phyloP scores from a whole-genome alignment of 768 basidiomycete genomes.

The Suillus fuscotomentosus region DNA sequence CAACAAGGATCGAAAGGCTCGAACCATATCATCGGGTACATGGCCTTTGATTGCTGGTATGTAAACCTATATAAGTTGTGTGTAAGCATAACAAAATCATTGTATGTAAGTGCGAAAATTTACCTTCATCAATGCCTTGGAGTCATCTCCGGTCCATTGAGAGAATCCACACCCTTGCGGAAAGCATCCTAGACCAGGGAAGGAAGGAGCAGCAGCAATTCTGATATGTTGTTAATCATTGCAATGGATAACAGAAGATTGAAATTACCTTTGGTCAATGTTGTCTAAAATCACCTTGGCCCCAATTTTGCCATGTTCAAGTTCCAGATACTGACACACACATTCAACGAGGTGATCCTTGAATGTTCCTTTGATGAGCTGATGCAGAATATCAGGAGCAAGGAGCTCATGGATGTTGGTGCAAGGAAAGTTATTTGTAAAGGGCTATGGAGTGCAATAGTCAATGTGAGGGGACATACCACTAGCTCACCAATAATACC shows the following conservation, averaged over 20 bases:
- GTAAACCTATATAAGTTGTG: slow-evolving; percentile 25
- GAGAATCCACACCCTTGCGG: slow-evolving; percentile 2
- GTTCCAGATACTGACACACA: slow-evolving; percentile 30
- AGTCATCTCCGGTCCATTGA: slow-evolving; percentile 6
- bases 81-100: neutral
- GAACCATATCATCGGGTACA: slow-evolving; percentile 29
- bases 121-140: slow-evolving; percentile 29
- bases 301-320: slow-evolving; percentile 13
- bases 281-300: slow-evolving; percentile 32
- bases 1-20: slow-evolving; percentile 20
- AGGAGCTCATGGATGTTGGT: slow-evolving; percentile 6
- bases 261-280: slow-evolving; percentile 13
- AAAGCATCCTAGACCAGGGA: slow-evolving; percentile 12
- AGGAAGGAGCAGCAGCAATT: slow-evolving; percentile 26
- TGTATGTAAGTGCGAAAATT: neutral
- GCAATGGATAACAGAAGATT: neutral
- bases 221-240: slow-evolving; percentile 9
- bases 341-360: slow-evolving; percentile 41
- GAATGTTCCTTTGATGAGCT: slow-evolving; percentile 24
- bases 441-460: neutral
- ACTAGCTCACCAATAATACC: slow-evolving; percentile 30
- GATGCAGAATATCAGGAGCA: slow-evolving; percentile 12
- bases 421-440: neutral
- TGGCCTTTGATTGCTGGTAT: slow-evolving; percentile 29
- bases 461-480: neutral